These are phyloP conservation scores for Monosporascus sp. DNA, from an alignment of 2,329 filamentous ascomycete species.

Conservation along the genomic window DNA sequence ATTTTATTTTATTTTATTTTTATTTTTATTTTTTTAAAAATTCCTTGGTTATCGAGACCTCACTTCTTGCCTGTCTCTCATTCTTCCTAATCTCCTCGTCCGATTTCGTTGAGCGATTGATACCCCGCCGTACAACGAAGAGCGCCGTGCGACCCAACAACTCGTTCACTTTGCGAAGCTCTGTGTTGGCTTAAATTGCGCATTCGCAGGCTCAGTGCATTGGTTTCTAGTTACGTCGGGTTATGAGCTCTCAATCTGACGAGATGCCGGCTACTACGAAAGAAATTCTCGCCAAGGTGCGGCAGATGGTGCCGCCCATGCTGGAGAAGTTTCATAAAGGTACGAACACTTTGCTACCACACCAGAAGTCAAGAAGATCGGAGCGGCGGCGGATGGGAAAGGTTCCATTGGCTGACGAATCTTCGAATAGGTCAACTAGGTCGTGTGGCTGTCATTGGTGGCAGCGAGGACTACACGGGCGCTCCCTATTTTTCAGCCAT, in stretches of 20 bases:
- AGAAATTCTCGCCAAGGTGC: constrained; percentile 73
- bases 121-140: too few species aligned
- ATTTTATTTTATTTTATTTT: too few species aligned
- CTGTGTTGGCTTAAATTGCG: too few species aligned
- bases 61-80: too few species aligned
- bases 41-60: too few species aligned
- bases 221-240: neutral
- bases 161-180: too few species aligned
- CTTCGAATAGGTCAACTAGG: constrained; percentile 74
- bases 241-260: constrained; percentile 23
- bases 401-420: constrained; percentile 6
- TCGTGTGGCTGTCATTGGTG: constrained; percentile 87
- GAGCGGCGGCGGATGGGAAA: neutral
- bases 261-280: constrained; percentile 67
- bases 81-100: too few species aligned
- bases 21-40: too few species aligned
- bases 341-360: constrained; percentile 27
- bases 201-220: too few species aligned
- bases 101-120: too few species aligned
- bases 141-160: too few species aligned
- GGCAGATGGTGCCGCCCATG: constrained; percentile 91
- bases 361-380: neutral
- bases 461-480: constrained; percentile 93
- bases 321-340: constrained; percentile 95
- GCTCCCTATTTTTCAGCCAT: constrained; percentile 98